These are phyloP conservation scores for Globisporangium paddicum DNA, from an alignment of 352 stramenopile species.

Conservation along the genomic window DNA sequence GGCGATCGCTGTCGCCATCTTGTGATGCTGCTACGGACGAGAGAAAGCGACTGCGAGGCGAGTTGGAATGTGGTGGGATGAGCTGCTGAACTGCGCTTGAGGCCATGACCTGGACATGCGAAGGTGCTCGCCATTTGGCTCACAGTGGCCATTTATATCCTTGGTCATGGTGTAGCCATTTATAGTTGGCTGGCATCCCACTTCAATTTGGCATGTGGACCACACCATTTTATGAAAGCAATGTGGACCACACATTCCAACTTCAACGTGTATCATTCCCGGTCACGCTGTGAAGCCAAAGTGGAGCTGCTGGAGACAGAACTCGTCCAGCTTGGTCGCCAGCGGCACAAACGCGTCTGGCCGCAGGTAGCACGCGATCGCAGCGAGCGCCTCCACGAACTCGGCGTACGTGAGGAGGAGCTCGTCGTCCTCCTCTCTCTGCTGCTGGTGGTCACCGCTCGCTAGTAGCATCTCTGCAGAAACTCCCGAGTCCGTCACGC, in stretches of 20 bases:
- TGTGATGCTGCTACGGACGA: neutral
- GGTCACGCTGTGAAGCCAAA: constrained; percentile 14
- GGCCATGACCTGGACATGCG: neutral
- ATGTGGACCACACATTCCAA: no score
- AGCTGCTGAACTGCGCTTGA: neutral
- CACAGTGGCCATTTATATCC: neutral
- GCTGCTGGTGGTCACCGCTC: neutral
- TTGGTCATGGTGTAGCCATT: neutral
- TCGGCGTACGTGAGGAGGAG: constrained; percentile 54
- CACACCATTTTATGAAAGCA: no score
- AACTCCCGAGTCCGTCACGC: neutral
- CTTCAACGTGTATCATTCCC: no score
- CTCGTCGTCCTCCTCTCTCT: constrained; percentile 17
- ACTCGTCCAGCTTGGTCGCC: constrained; percentile 48
- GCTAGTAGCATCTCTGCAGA: neutral
- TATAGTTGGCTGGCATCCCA: neutral
- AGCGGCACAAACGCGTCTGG: constrained; percentile 58
- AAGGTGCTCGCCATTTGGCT: neutral
- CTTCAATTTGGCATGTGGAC: no score
- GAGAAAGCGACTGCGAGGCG: neutral
- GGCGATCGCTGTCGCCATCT: constrained; percentile 13
- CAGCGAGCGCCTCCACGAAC: constrained; percentile 52
- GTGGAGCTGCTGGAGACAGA: constrained; percentile 36
- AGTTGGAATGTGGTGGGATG: neutral
- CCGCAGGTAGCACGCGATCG: constrained; percentile 54